A percentile compares a stretch with the other conserved stretches of the same genome.
These are phyloP conservation scores for Trichoderma endophyticum DNA, from an alignment of 2,329 filamentous ascomycete genomes.

Conservation along the genomic window DNA sequence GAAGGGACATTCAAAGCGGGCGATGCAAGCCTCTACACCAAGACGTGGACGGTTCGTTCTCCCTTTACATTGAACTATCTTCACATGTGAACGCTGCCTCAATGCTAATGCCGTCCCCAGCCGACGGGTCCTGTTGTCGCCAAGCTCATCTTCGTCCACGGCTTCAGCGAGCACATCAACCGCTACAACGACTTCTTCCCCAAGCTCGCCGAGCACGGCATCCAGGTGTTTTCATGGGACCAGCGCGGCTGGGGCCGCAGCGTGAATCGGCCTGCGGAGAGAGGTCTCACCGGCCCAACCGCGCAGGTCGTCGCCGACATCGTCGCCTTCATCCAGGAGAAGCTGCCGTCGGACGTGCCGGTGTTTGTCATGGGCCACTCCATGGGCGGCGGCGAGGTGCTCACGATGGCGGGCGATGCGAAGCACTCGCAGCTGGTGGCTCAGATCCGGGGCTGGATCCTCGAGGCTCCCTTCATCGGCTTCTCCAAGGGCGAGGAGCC, in stretches of 20 bases:
- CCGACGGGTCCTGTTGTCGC: slow-evolving; percentile 59
- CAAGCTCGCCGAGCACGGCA: slow-evolving; percentile 64
- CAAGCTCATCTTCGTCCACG: slow-evolving; percentile 79
- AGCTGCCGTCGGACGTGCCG: slow-evolving; percentile 54
- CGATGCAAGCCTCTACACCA: slow-evolving; percentile 50
- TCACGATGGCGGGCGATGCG: slow-evolving; percentile 56
- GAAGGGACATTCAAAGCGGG: slow-evolving; percentile 51
- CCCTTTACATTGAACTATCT: neutral
- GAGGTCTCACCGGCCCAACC: slow-evolving; percentile 73
- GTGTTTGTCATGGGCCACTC: slow-evolving; percentile 86
- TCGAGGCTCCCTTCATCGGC: slow-evolving; percentile 76
- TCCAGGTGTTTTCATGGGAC: slow-evolving; percentile 75
- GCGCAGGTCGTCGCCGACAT: slow-evolving; percentile 72
- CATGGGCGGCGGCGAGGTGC: slow-evolving; percentile 80
- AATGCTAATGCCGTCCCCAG: slow-evolving; percentile 34
- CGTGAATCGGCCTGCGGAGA: slow-evolving; percentile 57
- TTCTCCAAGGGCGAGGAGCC: slow-evolving; percentile 66
- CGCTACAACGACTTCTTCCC: slow-evolving; percentile 74
- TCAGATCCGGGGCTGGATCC: slow-evolving; percentile 68
- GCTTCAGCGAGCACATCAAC: slow-evolving; percentile 83
- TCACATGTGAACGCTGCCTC: neutral
- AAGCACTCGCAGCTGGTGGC: slow-evolving; percentile 52
- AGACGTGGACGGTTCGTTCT: slow-evolving; percentile 55
- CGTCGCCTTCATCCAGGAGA: slow-evolving; percentile 65
- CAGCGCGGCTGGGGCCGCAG: slow-evolving; percentile 86